Base-by-base conservation (phyloP, 257 asterid genomes). In the Solanum chiquidenum region DNA sequence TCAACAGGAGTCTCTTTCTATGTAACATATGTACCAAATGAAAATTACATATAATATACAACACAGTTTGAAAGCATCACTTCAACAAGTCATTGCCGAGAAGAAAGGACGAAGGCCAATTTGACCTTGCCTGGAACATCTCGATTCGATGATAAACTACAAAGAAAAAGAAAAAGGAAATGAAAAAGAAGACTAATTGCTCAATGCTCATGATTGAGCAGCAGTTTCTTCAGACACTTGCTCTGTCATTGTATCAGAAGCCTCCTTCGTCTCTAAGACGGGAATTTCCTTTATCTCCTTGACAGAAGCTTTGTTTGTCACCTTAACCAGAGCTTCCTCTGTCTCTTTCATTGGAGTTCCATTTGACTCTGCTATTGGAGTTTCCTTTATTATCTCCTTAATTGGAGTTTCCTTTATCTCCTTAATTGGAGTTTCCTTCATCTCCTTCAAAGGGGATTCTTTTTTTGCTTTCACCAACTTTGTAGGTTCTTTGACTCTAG, bases 11-110 rank as follows among this genome's bases (percentile, higher is more conserved):
- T 25, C 88, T 82, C 85, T 86, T 80, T 66, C 75, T 68, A 85
- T 89, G 91, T 90, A 86, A 86, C 84, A 40, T 87, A 87, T 33
- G 91, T 86, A 88, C 86, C 86, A 82, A 82, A 46, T 71, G 90
- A 90, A 91, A 88, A 89, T 91, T 92, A 89, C 91, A 92, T 76
- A 75, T 42, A 82, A 92, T 94, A 92, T 94, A 93, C 96, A 92
- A 88, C 93, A 87, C 89, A 87, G 86, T 44, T 89, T 85, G 68
- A 86, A 64, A 90, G 64, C 88, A 86, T 83, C 86, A 85, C 85
- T 90, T 89, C 55, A 88, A 69, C 88, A 87, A 89, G 90, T 89
- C 89, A 89, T 86, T 58, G 74, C 89, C 62, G 87, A 88, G 91
- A 86, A 87, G 89, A 90, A 74, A 86, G 66, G 71, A 66, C 79